Percentiles rank a stretch among this genome's conserved stretches.
Conservation (phyloP, 1,284 basidiomycete genomes). For the Sanghuangporus baumii region DNA sequence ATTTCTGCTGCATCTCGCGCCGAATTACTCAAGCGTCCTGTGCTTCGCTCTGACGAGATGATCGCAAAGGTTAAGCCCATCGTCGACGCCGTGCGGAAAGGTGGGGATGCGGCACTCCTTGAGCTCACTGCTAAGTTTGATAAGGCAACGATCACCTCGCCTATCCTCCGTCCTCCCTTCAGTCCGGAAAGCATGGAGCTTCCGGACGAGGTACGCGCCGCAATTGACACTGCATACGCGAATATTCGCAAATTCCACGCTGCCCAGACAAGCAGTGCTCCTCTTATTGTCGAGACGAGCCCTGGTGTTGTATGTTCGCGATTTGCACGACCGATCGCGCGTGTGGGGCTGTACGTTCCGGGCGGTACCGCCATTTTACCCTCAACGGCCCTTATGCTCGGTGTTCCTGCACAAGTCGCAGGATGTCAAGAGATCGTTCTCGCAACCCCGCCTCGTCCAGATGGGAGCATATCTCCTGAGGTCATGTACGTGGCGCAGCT, state of each 20-base stretch:
- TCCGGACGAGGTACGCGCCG: slow-evolving; percentile 60
- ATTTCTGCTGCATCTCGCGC: slow-evolving; percentile 52
- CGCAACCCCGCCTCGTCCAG: slow-evolving; percentile 89
- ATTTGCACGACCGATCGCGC: slow-evolving; percentile 89
- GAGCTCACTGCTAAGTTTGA: slow-evolving; percentile 95
- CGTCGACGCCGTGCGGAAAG: slow-evolving; percentile 78
- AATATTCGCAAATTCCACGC: slow-evolving; percentile 92
- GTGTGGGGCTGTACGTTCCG: slow-evolving; percentile 96
- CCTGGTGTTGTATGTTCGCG: slow-evolving; percentile 94
- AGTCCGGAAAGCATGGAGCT: slow-evolving; percentile 54
- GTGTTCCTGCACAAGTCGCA: slow-evolving; percentile 96
- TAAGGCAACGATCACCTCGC: slow-evolving; percentile 60
- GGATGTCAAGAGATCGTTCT: slow-evolving; percentile 91
- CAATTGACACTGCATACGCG: slow-evolving; percentile 89
- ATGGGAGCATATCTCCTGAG: slow-evolving; percentile 90
- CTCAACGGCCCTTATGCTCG: slow-evolving; percentile 97
- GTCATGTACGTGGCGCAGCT: slow-evolving; percentile 92
- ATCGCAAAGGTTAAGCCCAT: slow-evolving; percentile 94
- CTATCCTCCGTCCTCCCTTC: slow-evolving; percentile 66
- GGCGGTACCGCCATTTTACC: slow-evolving; percentile 96
- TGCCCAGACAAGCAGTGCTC: slow-evolving; percentile 70
- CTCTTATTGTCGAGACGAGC: slow-evolving; percentile 92
- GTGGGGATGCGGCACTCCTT: slow-evolving; percentile 85
- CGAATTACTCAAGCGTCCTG: slow-evolving; percentile 81
- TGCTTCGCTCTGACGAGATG: slow-evolving; percentile 92